phyloP scores from a whole-genome alignment of 75 land plant genomes.

The Sequoiadendron giganteum region DNA sequence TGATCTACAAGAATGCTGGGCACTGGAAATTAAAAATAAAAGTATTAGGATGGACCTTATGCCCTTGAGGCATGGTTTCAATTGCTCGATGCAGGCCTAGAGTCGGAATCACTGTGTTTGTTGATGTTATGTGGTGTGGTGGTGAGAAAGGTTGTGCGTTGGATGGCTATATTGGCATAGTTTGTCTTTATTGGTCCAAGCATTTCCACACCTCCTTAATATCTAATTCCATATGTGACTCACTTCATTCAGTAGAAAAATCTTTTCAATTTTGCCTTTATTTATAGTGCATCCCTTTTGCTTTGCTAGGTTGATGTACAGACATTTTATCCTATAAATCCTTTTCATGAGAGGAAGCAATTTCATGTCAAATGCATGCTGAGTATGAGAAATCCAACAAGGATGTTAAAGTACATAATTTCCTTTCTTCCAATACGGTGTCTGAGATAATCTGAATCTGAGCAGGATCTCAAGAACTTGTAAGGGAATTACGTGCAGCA shows the following conservation, averaged over 20 bases:
- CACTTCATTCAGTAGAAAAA: not conserved
- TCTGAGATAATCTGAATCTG: not conserved
- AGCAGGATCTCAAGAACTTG: slow-evolving; percentile 70
- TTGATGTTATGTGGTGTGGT: not conserved
- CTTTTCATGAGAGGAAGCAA: not conserved
- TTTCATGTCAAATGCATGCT: not conserved
- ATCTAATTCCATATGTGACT: not conserved
- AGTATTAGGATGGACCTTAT: too few relatives aligned
- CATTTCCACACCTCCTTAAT: not conserved
- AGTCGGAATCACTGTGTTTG: not conserved
- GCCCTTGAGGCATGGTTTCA: too few relatives aligned
- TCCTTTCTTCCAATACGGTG: not conserved
- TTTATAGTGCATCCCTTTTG: not conserved
- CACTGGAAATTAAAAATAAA: too few relatives aligned
- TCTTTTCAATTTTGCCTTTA: not conserved
- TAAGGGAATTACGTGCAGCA: slow-evolving; percentile 51
- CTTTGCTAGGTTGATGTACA: not conserved
- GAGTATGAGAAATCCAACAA: not conserved
- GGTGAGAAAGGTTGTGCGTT: not conserved
- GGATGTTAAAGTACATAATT: not conserved
- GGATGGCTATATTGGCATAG: not conserved
- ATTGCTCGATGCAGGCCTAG: not conserved
- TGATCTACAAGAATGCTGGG: too few relatives aligned
- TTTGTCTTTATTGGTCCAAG: not conserved
- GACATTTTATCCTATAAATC: not conserved